Evolutionary conservation across 371 early-diverging fungal genomes (phyloP), one percentile per base, ranked within the genome.

Genomic region (Mortierella sp.): DNA sequence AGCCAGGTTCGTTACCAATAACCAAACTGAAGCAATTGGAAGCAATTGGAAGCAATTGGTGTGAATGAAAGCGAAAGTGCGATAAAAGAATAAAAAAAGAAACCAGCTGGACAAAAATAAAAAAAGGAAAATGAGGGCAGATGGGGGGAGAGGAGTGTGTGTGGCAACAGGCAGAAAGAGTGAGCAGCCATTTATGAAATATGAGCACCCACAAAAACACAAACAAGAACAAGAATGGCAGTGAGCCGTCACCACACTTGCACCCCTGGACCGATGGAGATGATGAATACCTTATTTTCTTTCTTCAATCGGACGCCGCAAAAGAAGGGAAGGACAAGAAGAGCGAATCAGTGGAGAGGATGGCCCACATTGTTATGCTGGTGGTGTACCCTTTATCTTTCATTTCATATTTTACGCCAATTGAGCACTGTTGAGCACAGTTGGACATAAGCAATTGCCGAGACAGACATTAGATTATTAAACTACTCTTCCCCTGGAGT

Each of bases 341-440:
- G 34, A 63, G 63, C 63, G 63, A 63, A 63, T 63, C 63, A 63
- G 8, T 31, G 19, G 31, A 16, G 63, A 31, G 31, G 5, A 63
- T 19, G 34, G 7, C 34, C 63, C 31, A 63, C 34, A 63, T 63
- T 31, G 16, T 31, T 63, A 2, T 63, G 63, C 2, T 31, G 34
- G 5, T 19, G 63, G 31, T 4, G 34, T 13, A 34, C 31, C 31
- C 16, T 65, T 63, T 31, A 19, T 34, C 9, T 38, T 65, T 38
- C 42, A 38, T 38, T 38, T 3, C 42, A 38, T 38, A 34, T 65
- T 65, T 65, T 65, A 38, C 68, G 68, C 68, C 68, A 34, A 21
- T 38, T 65, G 68, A 65, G 68, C 68, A 65, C 16, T 63, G 11
- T 28, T 63, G 63, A 63, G 63, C 63, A 19, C 42, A 65, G 68